These are phyloP conservation scores for Tetracladium setigerum DNA, from an alignment of 495 filamentous ascomycete genomes.

Conservation along the genomic window DNA sequence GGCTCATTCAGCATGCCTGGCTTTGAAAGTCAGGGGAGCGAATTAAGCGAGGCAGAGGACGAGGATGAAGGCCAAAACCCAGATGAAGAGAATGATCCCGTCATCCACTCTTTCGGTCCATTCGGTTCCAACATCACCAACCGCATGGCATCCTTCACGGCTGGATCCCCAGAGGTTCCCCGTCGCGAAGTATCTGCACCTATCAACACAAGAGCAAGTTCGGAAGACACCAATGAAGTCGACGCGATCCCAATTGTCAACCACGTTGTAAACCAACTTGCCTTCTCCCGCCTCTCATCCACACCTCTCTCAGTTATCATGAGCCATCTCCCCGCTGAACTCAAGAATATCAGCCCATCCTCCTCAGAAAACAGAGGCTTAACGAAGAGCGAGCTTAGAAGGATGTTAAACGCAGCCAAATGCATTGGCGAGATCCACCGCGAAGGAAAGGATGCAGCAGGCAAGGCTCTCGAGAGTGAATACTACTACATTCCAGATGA, in stretches of 20 bases:
- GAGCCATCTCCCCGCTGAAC: slow-evolving; percentile 68
- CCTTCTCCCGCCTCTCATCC: slow-evolving; percentile 92
- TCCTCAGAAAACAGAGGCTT: slow-evolving; percentile 40
- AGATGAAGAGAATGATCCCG: slow-evolving; percentile 89
- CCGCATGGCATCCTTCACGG: slow-evolving; percentile 64
- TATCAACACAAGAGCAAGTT: slow-evolving; percentile 10
- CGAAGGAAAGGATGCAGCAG: slow-evolving; percentile 93
- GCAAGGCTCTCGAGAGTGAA: slow-evolving; percentile 87
- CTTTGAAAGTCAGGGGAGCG: slow-evolving; percentile 43
- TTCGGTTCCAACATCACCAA: slow-evolving; percentile 75
- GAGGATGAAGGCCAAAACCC: slow-evolving; percentile 57
- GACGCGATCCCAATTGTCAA: slow-evolving; percentile 46
- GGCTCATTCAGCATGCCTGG: slow-evolving; percentile 16
- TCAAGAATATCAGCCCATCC: slow-evolving; percentile 32
- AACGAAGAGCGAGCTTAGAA: slow-evolving; percentile 53
- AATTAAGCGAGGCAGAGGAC: slow-evolving; percentile 56
- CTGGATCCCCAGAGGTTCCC: slow-evolving; percentile 10
- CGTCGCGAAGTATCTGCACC: slow-evolving; percentile 6
- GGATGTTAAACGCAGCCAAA: slow-evolving; percentile 59
- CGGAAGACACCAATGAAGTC: slow-evolving; percentile 22
- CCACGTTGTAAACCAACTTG: slow-evolving; percentile 88
- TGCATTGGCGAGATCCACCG: slow-evolving; percentile 84
- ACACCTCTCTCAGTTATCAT: slow-evolving; percentile 84
- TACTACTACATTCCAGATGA: slow-evolving; percentile 95
- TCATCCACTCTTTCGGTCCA: slow-evolving; percentile 83